These are phyloP conservation scores for Penicillium verhagenii DNA, from an alignment of 495 filamentous ascomycete species.

Conservation along the genomic window DNA sequence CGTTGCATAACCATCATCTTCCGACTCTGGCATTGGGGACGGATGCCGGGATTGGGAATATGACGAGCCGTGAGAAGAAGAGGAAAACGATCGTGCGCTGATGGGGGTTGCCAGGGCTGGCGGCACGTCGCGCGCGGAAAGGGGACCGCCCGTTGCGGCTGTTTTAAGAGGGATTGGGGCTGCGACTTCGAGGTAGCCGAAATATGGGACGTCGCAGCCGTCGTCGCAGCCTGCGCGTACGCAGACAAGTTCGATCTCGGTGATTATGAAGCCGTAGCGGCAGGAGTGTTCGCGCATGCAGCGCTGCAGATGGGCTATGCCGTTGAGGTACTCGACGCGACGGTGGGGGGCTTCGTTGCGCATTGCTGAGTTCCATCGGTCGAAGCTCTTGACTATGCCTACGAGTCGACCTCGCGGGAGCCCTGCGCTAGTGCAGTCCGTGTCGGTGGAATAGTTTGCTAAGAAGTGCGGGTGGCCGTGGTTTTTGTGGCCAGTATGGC, in stretches of 20 bases:
- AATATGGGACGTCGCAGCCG: slow-evolving; percentile 69
- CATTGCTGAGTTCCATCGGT: slow-evolving; percentile 93
- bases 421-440: slow-evolving; percentile 67
- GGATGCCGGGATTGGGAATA: slow-evolving; percentile 17
- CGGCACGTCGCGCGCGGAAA: slow-evolving; percentile 8
- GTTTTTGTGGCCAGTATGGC: slow-evolving; percentile 49
- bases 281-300: slow-evolving; percentile 91
- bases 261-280: slow-evolving; percentile 92
- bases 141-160: slow-evolving; percentile 10
- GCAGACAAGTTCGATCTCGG: slow-evolving; percentile 89
- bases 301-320: slow-evolving; percentile 78
- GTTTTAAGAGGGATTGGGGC: slow-evolving; percentile 55
- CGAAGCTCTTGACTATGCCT: slow-evolving; percentile 83
- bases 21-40: slow-evolving; percentile 11
- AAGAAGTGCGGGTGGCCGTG: slow-evolving; percentile 59
- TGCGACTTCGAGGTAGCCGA: slow-evolving; percentile 78
- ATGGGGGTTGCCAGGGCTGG: slow-evolving; percentile 23
- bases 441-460: slow-evolving; percentile 69
- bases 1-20: slow-evolving; percentile 32
- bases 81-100: slow-evolving; percentile 25
- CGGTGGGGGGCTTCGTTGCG: slow-evolving; percentile 75
- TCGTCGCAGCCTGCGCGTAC: slow-evolving; percentile 73
- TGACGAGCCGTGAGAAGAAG: slow-evolving; percentile 21
- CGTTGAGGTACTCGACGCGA: slow-evolving; percentile 80
- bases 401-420: slow-evolving; percentile 77